Evolutionary conservation across 2,329 filamentous ascomycete genomes (phyloP).

Genomic region (Pyrenochaeta sp.): DNA sequence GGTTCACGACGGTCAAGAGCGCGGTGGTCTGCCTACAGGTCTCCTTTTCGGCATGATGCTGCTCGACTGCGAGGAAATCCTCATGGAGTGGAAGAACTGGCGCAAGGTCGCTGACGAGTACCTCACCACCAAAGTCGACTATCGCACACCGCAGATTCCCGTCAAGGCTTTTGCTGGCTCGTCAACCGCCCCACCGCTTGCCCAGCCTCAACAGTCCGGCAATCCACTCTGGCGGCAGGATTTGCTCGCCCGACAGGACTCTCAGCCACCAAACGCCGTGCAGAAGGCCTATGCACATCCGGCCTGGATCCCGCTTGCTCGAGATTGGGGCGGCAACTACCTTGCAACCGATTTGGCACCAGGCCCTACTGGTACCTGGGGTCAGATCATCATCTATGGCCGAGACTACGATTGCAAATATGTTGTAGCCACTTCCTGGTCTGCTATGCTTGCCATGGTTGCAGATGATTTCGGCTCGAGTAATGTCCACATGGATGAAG

Average conservation of each 20-base stretch:
- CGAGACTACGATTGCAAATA: constrained; percentile 99
- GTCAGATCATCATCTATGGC: constrained; percentile 94
- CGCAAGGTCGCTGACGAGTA: constrained; percentile 90
- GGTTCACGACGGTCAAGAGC: constrained; percentile 95
- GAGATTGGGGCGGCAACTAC: constrained; percentile 99
- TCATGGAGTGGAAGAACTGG: constrained; percentile 98
- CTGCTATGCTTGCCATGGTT: constrained; percentile 81
- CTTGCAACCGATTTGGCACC: constrained; percentile 91
- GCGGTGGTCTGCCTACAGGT: constrained; percentile 87
- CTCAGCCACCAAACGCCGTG: constrained; percentile 82
- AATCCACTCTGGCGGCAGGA: constrained; percentile 83
- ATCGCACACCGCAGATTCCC: constrained; percentile 68
- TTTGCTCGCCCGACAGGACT: constrained; percentile 83
- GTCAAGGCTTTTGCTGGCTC: constrained; percentile 74
- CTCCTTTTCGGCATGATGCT: constrained; percentile 95
- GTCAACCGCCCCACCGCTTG: constrained; percentile 73
- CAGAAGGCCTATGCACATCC: constrained; percentile 94
- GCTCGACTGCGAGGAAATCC: constrained; percentile 96
- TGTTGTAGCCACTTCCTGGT: constrained; percentile 92
- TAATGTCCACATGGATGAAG: constrained; percentile 92
- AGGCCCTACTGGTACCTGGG: constrained; percentile 89
- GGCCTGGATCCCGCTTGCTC: constrained; percentile 92
- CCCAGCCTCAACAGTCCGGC: constrained; percentile 57
- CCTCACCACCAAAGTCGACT: constrained; percentile 65
- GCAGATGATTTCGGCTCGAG: constrained; percentile 93